Evolutionary conservation across 441 rosid species (phyloP).

Genomic region (Macaranga tanarius): DNA sequence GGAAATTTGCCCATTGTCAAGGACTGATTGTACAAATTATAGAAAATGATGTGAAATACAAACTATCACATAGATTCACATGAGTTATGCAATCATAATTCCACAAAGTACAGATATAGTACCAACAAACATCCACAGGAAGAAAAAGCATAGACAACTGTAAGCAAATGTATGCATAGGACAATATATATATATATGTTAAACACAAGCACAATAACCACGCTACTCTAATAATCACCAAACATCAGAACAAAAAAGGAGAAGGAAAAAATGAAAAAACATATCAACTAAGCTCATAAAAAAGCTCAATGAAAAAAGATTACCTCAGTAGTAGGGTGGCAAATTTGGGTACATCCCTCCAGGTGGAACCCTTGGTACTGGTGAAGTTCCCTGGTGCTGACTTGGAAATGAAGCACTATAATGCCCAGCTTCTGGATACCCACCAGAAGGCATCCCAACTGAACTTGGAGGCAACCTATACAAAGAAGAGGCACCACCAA

Average conservation of each 20-base stretch:
- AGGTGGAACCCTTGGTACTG: constrained; percentile 62
- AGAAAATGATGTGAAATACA: no score
- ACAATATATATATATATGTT: no score
- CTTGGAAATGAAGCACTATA: constrained; percentile 54
- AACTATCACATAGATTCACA: no score
- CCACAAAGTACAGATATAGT: no score
- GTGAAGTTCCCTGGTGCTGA: constrained; percentile 70
- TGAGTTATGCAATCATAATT: no score
- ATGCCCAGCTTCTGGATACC: constrained; percentile 56
- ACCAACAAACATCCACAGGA: background rate
- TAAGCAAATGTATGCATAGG: background rate
- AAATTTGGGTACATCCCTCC: constrained; percentile 68
- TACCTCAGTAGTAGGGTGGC: constrained; percentile 70
- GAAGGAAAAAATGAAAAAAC: no score
- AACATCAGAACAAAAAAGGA: no score
- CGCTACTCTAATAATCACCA: background rate
- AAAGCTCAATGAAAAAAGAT: constrained; percentile 14
- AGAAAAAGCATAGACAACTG: background rate
- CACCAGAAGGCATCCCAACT: constrained; percentile 51
- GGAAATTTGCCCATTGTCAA: no score
- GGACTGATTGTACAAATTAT: no score
- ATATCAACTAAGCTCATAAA: background rate
- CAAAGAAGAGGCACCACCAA: constrained; percentile 27
- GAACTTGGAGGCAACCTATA: constrained; percentile 59
- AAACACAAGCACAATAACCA: no score